Percentiles rank a stretch among this genome's conserved stretches.
These are phyloP conservation scores for Silene noctiflora DNA, from an alignment of 179 eudicot genomes.

Conservation along the genomic window DNA sequence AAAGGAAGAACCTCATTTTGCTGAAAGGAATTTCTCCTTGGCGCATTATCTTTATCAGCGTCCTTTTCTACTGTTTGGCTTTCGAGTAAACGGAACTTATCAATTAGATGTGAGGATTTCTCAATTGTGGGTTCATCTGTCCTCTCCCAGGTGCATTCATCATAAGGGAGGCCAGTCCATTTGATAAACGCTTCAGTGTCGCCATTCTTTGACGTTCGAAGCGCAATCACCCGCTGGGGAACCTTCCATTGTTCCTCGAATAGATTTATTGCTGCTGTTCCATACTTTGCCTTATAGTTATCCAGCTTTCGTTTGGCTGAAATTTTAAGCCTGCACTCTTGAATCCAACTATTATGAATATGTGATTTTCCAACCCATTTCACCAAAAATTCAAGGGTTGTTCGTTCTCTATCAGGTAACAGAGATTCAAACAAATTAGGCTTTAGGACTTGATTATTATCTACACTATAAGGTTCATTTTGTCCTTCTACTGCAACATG, in stretches of 20 bases:
- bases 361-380: constrained; percentile 97
- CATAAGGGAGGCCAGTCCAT: constrained; percentile 91
- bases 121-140: constrained; percentile 62
- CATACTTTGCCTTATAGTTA: constrained; percentile 84
- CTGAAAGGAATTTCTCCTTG: constrained; percentile 35
- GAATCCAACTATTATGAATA: constrained; percentile 80
- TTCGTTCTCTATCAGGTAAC: constrained; percentile 26
- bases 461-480: constrained; percentile 28
- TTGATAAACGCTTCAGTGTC: constrained; percentile 68
- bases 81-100: constrained; percentile 61
- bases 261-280: constrained; percentile 65
- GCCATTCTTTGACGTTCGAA: constrained; percentile 49
- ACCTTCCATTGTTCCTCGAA: constrained; percentile 78
- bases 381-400: constrained; percentile 69
- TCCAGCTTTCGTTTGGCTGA: constrained; percentile 90
- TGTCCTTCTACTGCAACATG: constrained; percentile 29
- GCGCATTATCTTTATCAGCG: constrained; percentile 33
- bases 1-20: constrained; percentile 58
- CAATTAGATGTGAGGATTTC: constrained; percentile 51
- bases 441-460: constrained; percentile 26
- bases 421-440: constrained; percentile 28
- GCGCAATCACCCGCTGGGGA: constrained; percentile 80
- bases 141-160: constrained; percentile 98
- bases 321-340: constrained; percentile 74
- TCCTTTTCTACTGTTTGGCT: constrained; percentile 55